Base-by-base conservation (phyloP, 169 alveolate genomes). In the Babesia caballi region DNA sequence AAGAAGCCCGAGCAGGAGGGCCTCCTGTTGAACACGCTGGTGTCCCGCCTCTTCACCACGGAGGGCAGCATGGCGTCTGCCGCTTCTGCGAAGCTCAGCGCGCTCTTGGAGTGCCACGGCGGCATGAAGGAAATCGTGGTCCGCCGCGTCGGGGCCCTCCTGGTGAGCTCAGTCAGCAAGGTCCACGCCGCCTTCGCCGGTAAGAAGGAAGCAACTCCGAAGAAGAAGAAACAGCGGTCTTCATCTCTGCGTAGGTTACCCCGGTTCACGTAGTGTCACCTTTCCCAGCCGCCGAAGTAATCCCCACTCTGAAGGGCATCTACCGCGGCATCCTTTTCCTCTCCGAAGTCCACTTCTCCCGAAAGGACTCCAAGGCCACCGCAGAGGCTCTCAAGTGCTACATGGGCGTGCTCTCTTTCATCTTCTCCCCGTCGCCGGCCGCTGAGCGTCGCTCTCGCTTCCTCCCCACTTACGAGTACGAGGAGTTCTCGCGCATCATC, bases 1-100 rank as follows among this genome's bases (percentile, higher is more conserved):
- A 59, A 60, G 49, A 68, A 70, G 73, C 87, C 87, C 2, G 87
- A 78, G 54, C 87, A 78, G 61, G 87, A 78, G 58, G 87, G 59
- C 17, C 23, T 78, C 23, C 35, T 78, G 0, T 33, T 78, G 67
- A 83, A 78, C 53, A 42, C 68, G 19, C 47, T 78, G 1, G 41
- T 78, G 6, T 2, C 38, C 52, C 36, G 60, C 11, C 52, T 78
- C 27, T 23, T 56, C 12, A 47, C 27, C 21, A 40, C 58, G 8
- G 75, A 78, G 21, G 4, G 49, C 41, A 68, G 59, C 36, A 40
- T 78, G 44, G 68, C 87, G n/a, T 41, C 87, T 15, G 19, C 28
- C 28, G 87, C 72, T n/a, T 60, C 66, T 49, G 56, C 63, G 33
- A 60, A 65, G 75, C 35, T 78, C 47, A 53, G 46, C 46, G 59